Conservation (phyloP, 2,329 filamentous ascomycete species). For the Macrophomina phaseolina region DNA sequence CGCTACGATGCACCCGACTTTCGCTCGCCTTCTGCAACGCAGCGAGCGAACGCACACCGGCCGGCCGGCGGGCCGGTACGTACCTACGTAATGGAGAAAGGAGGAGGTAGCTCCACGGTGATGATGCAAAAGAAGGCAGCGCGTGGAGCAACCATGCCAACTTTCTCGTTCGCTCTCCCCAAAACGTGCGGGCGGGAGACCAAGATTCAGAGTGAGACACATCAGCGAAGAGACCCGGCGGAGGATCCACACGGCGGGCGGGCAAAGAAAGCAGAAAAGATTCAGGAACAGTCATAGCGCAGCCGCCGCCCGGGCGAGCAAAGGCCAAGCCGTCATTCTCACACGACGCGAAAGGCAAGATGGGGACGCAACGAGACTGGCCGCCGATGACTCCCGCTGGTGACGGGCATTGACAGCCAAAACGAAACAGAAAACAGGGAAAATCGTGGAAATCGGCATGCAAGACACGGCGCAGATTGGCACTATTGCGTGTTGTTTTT, state of each 20-base stretch:
- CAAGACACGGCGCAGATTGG: background rate
- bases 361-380: too few species aligned
- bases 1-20: too few species aligned
- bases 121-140: background rate
- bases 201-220: conserved; percentile 4
- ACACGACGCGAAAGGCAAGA: too few species aligned
- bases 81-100: too few species aligned
- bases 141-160: too few species aligned
- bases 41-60: too few species aligned
- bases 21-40: background rate
- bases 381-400: too few species aligned
- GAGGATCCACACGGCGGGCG: conserved; percentile 11
- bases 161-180: too few species aligned
- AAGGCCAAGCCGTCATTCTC: too few species aligned
- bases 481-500: too few species aligned
- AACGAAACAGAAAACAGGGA: background rate
- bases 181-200: background rate
- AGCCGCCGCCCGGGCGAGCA: background rate
- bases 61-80: conserved; percentile 2
- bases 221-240: too few species aligned
- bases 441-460: background rate
- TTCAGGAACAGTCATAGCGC: conserved; percentile 22
- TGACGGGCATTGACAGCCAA: background rate
- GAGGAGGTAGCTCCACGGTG: background rate
- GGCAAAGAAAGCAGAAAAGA: background rate